A percentile compares a stretch with the other conserved stretches of the same genome.
Conservation (phyloP, 179 eudicot species). For the Carnegiea gigantea region DNA sequence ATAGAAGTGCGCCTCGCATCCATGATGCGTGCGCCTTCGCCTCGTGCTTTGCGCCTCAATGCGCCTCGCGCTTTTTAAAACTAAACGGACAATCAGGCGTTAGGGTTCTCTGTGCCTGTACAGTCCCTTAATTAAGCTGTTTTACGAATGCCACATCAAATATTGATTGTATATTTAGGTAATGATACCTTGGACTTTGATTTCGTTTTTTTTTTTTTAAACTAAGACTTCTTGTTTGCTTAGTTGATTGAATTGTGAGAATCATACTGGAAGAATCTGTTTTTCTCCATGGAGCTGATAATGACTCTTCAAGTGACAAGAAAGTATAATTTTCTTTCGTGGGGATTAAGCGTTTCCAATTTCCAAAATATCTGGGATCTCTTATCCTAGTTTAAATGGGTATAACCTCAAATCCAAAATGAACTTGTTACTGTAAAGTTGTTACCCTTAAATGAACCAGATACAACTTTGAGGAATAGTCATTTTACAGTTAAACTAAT, state of each 20-base stretch:
- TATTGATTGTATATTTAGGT: too few relatives aligned
- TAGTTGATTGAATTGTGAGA: neutral
- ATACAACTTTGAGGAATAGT: neutral
- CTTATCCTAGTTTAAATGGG: neutral
- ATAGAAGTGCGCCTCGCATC: too few relatives aligned
- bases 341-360: neutral
- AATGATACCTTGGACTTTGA: neutral
- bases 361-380: neutral
- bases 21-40: too few relatives aligned
- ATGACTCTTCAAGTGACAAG: neutral
- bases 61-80: too few relatives aligned
- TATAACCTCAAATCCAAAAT: neutral
- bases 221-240: neutral
- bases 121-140: too few relatives aligned
- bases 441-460: neutral
- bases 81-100: too few relatives aligned
- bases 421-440: neutral
- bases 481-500: neutral
- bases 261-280: neutral
- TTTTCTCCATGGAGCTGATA: neutral
- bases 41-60: too few relatives aligned
- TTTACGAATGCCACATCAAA: too few relatives aligned
- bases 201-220: neutral
- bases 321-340: too few relatives aligned
- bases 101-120: too few relatives aligned